Evolutionary conservation across 2,329 filamentous ascomycete genomes (phyloP).

Genomic region (Aspergillus fumigatiaffinis): DNA sequence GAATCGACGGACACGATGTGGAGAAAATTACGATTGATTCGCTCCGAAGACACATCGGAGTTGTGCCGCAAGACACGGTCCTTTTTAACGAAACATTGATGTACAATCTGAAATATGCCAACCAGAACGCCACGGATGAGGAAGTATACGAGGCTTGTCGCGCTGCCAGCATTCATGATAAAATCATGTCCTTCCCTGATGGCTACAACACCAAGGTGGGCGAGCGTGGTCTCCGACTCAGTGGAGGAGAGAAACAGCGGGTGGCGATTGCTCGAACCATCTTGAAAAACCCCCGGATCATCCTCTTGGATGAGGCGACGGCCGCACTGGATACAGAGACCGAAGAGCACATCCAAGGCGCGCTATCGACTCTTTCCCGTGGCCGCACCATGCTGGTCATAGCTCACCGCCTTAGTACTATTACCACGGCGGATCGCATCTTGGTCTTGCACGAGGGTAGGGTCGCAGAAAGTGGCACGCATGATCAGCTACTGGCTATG

Average conservation of each 20-base stretch:
- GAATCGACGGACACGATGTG: constrained; percentile 79
- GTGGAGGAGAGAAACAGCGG: constrained; percentile 88
- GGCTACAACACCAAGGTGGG: constrained; percentile 87
- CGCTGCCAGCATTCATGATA: constrained; percentile 88
- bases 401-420: constrained; percentile 81
- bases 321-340: constrained; percentile 89
- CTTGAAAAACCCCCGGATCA: constrained; percentile 85
- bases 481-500: constrained; percentile 67
- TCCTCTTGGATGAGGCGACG: constrained; percentile 89
- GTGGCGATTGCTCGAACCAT: constrained; percentile 92
- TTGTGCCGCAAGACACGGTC: constrained; percentile 94
- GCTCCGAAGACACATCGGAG: constrained; percentile 84
- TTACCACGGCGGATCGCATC: constrained; percentile 82
- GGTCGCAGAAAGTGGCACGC: constrained; percentile 73
- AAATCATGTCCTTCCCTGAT: constrained; percentile 83
- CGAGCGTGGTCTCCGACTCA: constrained; percentile 79
- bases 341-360: constrained; percentile 87
- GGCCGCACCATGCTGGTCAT: constrained; percentile 94
- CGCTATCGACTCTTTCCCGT: constrained; percentile 73
- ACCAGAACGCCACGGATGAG: constrained; percentile 73
- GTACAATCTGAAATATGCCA: constrained; percentile 92
- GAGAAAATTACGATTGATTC: constrained; percentile 88
- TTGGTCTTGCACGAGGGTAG: constrained; percentile 72
- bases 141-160: constrained; percentile 77
- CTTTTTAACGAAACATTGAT: constrained; percentile 92